Percentiles rank a stretch among this genome's conserved stretches.
These are phyloP conservation scores for Colletotrichum chlorophyti DNA, from an alignment of 2,329 filamentous ascomycete species.

Conservation along the genomic window DNA sequence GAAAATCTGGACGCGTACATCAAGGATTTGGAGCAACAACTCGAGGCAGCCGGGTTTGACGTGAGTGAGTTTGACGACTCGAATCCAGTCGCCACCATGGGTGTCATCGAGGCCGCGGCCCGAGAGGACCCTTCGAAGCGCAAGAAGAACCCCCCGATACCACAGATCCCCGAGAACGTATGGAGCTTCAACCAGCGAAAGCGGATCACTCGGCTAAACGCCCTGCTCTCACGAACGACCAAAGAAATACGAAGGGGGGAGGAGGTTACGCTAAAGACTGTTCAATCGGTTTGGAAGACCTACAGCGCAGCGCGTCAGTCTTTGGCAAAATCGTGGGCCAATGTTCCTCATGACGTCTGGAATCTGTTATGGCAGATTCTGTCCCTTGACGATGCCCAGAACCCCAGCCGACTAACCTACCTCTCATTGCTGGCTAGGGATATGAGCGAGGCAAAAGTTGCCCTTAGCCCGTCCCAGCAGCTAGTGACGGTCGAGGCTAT, in stretches of 20 bases:
- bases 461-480: constrained; percentile 63
- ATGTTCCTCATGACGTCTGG: constrained; percentile 68
- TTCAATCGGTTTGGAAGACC: constrained; percentile 53
- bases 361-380: constrained; percentile 70
- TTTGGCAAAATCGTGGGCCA: constrained; percentile 54
- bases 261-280: constrained; percentile 37
- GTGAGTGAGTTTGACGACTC: constrained; percentile 21
- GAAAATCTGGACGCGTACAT: constrained; percentile 42
- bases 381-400: constrained; percentile 56
- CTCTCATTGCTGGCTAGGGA: constrained; percentile 69
- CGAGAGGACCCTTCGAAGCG: constrained; percentile 31
- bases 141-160: constrained; percentile 29
- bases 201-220: constrained; percentile 46
- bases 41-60: constrained; percentile 24
- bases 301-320: constrained; percentile 54
- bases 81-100: constrained; percentile 23
- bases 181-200: constrained; percentile 47
- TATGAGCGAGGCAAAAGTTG: constrained; percentile 64
- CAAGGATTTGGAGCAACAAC: constrained; percentile 38
- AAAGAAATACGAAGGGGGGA: constrained; percentile 37
- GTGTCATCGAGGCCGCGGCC: constrained; percentile 14
- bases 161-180: constrained; percentile 43
- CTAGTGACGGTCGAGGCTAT: constrained; percentile 73
- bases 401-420: constrained; percentile 65
- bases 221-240: constrained; percentile 35